Conservation (phyloP, 306 rosid genomes). For the Gastrolobium villosum region DNA sequence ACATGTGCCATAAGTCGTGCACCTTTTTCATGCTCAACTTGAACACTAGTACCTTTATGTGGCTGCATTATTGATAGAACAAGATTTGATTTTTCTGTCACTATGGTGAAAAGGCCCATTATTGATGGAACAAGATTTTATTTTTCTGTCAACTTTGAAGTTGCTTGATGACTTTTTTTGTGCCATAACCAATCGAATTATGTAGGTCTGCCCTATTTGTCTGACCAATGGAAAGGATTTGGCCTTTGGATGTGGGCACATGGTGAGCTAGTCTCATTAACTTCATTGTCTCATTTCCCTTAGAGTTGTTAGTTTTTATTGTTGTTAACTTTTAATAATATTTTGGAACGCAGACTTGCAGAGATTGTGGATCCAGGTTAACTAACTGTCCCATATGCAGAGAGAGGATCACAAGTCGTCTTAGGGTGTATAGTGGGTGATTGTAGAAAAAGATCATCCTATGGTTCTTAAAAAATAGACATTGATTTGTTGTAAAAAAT, state of each 20-base stretch:
- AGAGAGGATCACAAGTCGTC: slow-evolving; percentile 72
- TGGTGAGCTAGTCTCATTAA: slow-evolving; percentile 65
- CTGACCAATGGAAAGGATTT: slow-evolving; percentile 73
- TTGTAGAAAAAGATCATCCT: slow-evolving; percentile 17
- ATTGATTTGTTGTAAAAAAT: not conserved
- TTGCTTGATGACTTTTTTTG: slow-evolving; percentile 17
- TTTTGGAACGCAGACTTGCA: slow-evolving; percentile 68
- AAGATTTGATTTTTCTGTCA: too few species aligned
- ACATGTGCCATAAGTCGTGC: too few species aligned
- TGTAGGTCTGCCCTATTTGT: slow-evolving; percentile 86
- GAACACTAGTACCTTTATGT: too few species aligned
- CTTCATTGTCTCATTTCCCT: not conserved
- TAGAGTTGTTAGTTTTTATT: not conserved
- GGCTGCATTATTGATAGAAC: too few species aligned
- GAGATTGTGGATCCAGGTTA: slow-evolving; percentile 81
- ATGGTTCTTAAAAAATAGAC: not conserved
- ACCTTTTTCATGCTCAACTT: too few species aligned
- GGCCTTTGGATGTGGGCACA: slow-evolving; percentile 93
- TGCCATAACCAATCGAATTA: slow-evolving; percentile 27
- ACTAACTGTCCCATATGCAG: slow-evolving; percentile 82
- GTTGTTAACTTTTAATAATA: slow-evolving; percentile 4
- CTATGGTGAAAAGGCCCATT: too few species aligned
- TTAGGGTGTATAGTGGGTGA: slow-evolving; percentile 79
- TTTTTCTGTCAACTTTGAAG: slow-evolving; percentile 15
- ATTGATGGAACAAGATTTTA: not conserved